Percentiles rank a stretch among this genome's conserved stretches.
phyloP scores from a whole-genome alignment of 257 asterid genomes.

The Nicotiana undulata region DNA sequence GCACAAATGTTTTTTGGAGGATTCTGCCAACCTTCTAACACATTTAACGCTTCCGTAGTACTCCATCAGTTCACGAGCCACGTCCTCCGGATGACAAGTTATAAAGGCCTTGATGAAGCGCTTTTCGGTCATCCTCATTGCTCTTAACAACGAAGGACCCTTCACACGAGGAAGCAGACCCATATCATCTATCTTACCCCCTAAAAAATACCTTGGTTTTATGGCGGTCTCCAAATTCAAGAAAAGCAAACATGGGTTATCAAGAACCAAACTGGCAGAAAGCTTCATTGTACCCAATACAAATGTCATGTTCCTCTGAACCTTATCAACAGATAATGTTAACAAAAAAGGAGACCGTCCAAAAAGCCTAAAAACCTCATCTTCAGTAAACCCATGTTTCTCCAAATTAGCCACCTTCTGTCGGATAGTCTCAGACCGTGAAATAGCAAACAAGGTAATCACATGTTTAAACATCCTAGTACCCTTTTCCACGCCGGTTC shows the following conservation, averaged over 20 bases:
- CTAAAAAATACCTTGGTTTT: conserved; percentile 57
- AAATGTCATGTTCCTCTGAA: conserved; percentile 78
- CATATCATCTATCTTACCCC: conserved; percentile 62
- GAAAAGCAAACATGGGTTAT: conserved; percentile 43
- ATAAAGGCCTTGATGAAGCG: conserved; percentile 51
- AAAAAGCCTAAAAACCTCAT: conserved; percentile 44
- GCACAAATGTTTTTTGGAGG: conserved; percentile 43
- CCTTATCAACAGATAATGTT: conserved; percentile 65
- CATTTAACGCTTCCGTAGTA: conserved; percentile 42
- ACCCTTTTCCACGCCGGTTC: conserved; percentile 52
- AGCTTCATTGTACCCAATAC: conserved; percentile 59
- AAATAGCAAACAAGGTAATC: conserved; percentile 58
- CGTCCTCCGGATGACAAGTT: conserved; percentile 42
- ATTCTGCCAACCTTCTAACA: conserved; percentile 60
- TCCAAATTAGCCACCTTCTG: conserved; percentile 58
- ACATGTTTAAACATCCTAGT: conserved; percentile 66
- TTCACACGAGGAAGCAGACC: conserved; percentile 54
- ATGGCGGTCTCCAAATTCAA: conserved; percentile 47
- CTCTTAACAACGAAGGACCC: conserved; percentile 49
- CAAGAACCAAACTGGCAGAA: conserved; percentile 31
- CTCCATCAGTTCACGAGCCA: conserved; percentile 40
- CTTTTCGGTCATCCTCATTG: conserved; percentile 71
- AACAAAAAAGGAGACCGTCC: conserved; percentile 59
- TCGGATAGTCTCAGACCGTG: conserved; percentile 57
- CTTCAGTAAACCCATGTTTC: conserved; percentile 59